phyloP scores from a whole-genome alignment of 805 yeast species.

The Wickerhamomyces hampshirensis region DNA sequence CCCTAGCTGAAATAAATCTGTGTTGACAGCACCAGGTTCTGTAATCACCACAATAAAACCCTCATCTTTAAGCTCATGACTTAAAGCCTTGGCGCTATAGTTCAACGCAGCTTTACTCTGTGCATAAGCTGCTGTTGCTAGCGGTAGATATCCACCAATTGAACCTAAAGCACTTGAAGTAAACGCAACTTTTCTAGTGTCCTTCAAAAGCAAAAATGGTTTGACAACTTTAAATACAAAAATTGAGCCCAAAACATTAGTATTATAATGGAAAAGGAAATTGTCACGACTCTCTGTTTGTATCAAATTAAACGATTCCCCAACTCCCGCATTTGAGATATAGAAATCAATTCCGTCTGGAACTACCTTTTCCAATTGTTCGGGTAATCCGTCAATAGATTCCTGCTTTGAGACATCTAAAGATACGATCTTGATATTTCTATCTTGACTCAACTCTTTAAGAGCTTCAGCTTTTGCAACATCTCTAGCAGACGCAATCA shows the following conservation, averaged over 20 bases:
- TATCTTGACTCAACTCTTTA: conserved; percentile 4
- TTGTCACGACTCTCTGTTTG: background rate
- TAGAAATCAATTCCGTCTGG: conserved; percentile 24
- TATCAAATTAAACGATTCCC: background rate
- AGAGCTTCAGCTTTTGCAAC: conserved; percentile 11
- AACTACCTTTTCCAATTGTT: conserved; percentile 9
- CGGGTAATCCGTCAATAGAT: conserved; percentile 14
- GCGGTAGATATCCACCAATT: conserved; percentile 8
- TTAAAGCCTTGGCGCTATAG: conserved; percentile 23
- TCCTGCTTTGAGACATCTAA: conserved; percentile 20
- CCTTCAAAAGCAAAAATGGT: conserved; percentile 12
- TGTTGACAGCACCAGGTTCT: conserved; percentile 35
- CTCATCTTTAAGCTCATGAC: conserved; percentile 22
- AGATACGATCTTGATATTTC: conserved; percentile 22
- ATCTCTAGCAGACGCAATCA: conserved; percentile 14
- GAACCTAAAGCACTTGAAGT: conserved; percentile 26
- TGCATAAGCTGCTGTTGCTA: conserved; percentile 27
- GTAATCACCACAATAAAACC: conserved; percentile 27
- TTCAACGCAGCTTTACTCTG: conserved; percentile 34
- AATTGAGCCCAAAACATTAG: conserved; percentile 5
- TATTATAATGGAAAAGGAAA: background rate
- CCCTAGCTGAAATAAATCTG: conserved; percentile 26
- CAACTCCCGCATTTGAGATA: conserved; percentile 26
- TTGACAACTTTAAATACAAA: conserved; percentile 3
- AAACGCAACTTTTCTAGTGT: conserved; percentile 23